These are phyloP conservation scores for Arxiozyma heterogenica DNA, from an alignment of 1,139 yeast genomes.

Conservation along the genomic window DNA sequence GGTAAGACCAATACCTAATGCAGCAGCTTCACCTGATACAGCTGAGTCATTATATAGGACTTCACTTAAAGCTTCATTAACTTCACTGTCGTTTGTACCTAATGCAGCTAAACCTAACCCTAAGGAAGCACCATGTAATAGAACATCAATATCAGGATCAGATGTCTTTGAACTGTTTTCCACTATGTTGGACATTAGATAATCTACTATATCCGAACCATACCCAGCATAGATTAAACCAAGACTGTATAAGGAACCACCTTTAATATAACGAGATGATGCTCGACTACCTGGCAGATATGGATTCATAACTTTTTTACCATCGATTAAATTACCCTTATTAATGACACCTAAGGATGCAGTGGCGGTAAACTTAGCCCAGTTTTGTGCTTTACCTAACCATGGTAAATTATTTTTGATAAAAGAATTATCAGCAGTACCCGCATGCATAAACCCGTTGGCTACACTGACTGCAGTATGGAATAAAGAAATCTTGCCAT, in stretches of 20 bases:
- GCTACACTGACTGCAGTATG: conserved; percentile 95
- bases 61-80: conserved; percentile 76
- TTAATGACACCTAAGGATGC: conserved; percentile 98
- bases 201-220: conserved; percentile 79
- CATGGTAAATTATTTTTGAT: conserved; percentile 87
- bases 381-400: conserved; percentile 93
- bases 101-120: conserved; percentile 97
- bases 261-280: conserved; percentile 77
- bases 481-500: conserved; percentile 87
- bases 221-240: conserved; percentile 89
- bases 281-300: conserved; percentile 77
- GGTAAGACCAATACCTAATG: conserved; percentile 89
- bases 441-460: conserved; percentile 92
- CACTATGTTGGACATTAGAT: conserved; percentile 63
- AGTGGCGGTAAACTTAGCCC: conserved; percentile 97
- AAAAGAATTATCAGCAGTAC: conserved; percentile 92
- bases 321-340: conserved; percentile 87
- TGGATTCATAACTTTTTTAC: conserved; percentile 78
- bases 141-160: conserved; percentile 70
- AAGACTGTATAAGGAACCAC: conserved; percentile 89
- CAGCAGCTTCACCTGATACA: conserved; percentile 94
- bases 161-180: conserved; percentile 62
- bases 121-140: conserved; percentile 90
- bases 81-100: conserved; percentile 70
- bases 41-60: conserved; percentile 89